A percentile compares a stretch with the other conserved stretches of the same genome.
Conservation (phyloP, 768 basidiomycete genomes). For the Goffeauzyma gilvescens region DNA sequence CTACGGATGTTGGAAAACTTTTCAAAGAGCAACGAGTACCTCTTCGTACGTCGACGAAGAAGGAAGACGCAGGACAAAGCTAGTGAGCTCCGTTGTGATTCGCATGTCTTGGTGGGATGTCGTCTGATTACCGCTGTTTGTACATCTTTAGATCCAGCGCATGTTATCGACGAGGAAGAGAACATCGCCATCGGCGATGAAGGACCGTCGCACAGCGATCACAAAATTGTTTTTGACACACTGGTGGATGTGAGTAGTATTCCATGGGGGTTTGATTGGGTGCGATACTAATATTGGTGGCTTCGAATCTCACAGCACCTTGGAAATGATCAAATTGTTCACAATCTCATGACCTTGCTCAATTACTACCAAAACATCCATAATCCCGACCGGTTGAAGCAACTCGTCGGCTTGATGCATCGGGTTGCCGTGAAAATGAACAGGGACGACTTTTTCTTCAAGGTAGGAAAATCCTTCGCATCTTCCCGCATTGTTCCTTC, state of each 20-base stretch:
- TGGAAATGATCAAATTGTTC: neutral
- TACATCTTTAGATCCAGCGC: no score
- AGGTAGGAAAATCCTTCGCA: slow-evolving; percentile 40
- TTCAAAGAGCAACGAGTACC: slow-evolving; percentile 49
- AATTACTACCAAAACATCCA: slow-evolving; percentile 65
- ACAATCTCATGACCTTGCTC: slow-evolving; percentile 25
- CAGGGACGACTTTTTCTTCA: slow-evolving; percentile 88
- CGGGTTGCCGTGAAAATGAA: slow-evolving; percentile 77
- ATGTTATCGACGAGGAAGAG: no score
- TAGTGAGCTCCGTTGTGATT: no score
- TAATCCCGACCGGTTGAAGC: slow-evolving; percentile 61
- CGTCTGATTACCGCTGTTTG: neutral
- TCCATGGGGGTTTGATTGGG: no score
- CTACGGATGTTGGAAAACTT: slow-evolving; percentile 76
- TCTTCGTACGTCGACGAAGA: slow-evolving; percentile 48
- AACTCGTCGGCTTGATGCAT: slow-evolving; percentile 73
- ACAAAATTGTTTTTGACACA: no score
- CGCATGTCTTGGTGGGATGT: no score
- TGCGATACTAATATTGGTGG: no score
- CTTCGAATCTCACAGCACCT: no score
- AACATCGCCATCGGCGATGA: no score
- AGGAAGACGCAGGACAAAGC: no score
- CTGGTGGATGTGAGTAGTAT: no score
- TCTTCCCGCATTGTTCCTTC: slow-evolving; percentile 4
- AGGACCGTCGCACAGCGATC: no score